Base-by-base conservation (phyloP, 257 asterid genomes). In the Nicotiana paniculata region DNA sequence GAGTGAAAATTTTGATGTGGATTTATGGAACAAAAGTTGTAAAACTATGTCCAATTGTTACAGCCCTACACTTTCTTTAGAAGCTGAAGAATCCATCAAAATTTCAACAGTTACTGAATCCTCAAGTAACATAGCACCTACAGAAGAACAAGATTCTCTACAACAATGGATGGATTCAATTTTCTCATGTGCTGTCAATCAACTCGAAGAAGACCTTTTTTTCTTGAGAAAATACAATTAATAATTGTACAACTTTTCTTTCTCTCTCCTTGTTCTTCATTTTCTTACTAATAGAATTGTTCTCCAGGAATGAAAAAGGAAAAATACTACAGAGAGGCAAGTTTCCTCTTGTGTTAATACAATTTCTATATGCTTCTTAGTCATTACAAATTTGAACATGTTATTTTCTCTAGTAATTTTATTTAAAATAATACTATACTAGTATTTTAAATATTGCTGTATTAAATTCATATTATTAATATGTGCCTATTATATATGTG, bases 111-210 rank as follows among this genome's bases (percentile, higher is more conserved):
- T 77, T 0, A 17, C 33, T 69, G 77, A 69, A 69, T 69, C 77
- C 11, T 69, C 79, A 74, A 74, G 79, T 46, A 46, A 74, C 53
- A 21, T 74, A 26, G 79, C 63, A 74, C 79, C 62, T 5, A 26
- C 43, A 7, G 79, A 74, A 26, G 79, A 74, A 46, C 86, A 87
- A 64, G 85, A 82, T 35, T 30, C 37, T 64, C 28, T 83, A 39
- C 88, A 82, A 18, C 83, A 83, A 59, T 86, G 85, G 89, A 83
- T 84, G 26, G 92, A 90, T 81, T 89, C 95, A 10, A 65, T 89
- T 81, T 72, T 88, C 37, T 86, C 90, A 0, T 88, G 90, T 92
- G 90, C 88, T 84, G 77, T 88, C 79, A 83, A 81, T 79, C 85
- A 85, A 57, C 76, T 86, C 9, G 88, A 90, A 78, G 80, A 85